Base-by-base conservation (phyloP, 23 red algal genomes). In the Cyanidiococcus yangmingshanensis region DNA sequence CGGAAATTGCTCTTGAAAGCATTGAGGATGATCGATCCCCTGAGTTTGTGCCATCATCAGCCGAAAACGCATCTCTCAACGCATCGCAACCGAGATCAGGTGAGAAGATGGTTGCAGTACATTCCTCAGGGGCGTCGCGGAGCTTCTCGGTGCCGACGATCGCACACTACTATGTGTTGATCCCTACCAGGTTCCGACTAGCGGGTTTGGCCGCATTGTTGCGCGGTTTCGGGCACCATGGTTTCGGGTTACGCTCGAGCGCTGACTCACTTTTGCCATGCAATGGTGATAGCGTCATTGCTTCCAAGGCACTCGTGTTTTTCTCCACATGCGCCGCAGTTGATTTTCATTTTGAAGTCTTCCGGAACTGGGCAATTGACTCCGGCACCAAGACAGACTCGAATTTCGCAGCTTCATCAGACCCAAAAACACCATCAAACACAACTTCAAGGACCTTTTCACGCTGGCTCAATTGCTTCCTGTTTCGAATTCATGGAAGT, bases 301-400 rank as follows among this genome's bases (percentile, higher is more conserved):
- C 77, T 12, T 21, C 2, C 17, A 89, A 89, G 34, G 76, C 85
- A n/a, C 83, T 95, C 50, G 90, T 95, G 27, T 95, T 95, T 57
- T 88, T 85, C 59, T 89, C 85, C 57, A 89, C 84, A 25, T 95
- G 90, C 68, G 90, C 85, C 67, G 86, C 90, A 39, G 90, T 95
- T 30, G 90, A 95, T 50, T 89, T 89, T 74, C 87, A 89, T 58
- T 75, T 86, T 76, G 79, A 74, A 58, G 58, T 95, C 32, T 81
- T 89, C 30, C 41, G 39, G 16, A 35, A 71, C 63, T 71, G 63
- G 21, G n/a, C 16, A 54, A 54, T n/a, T n/a, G n/a, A n/a, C n/a
- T n/a, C n/a, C n/a, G n/a, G n/a, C n/a, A n/a, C n/a, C n/a, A n/a
- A n/a, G n/a, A n/a, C n/a, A n/a, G n/a, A n/a, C n/a, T n/a, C n/a